Percentiles rank a stretch among this genome's conserved stretches.
Evolutionary conservation across 345 rosid species (phyloP).

Genomic region (Corchorus capsularis): DNA sequence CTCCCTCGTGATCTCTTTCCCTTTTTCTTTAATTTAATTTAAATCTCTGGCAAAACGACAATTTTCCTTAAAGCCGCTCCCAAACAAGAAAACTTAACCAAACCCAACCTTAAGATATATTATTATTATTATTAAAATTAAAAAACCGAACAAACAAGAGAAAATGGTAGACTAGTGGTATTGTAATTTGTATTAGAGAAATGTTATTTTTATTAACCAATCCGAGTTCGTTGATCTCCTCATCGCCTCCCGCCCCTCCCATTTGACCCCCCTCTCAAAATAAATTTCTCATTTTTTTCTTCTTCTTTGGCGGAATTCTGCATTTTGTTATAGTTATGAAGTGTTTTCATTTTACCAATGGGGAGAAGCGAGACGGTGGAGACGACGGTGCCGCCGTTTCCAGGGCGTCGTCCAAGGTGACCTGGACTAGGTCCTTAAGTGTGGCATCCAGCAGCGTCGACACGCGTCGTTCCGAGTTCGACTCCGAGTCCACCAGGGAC

Average conservation of each 20-base stretch:
- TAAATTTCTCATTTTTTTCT: not conserved
- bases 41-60: conserved; percentile 1
- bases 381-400: conserved; percentile 45
- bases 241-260: not conserved
- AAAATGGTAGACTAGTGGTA: too few species aligned
- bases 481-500: conserved; percentile 67
- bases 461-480: conserved; percentile 87
- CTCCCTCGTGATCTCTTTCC: conserved; percentile 2
- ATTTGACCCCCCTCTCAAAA: conserved; percentile 10
- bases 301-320: not conserved
- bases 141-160: not conserved
- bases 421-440: conserved; percentile 92
- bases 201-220: not conserved
- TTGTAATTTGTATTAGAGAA: too few species aligned
- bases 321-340: conserved; percentile 44
- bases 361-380: conserved; percentile 52
- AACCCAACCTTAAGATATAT: not conserved
- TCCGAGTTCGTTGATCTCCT: conserved; percentile 7
- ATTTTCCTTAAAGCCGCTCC: not conserved
- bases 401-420: conserved; percentile 54
- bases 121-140: not conserved
- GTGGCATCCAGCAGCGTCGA: conserved; percentile 77
- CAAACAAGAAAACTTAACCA: not conserved
- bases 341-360: conserved; percentile 93
- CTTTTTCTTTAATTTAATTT: not conserved